Evolutionary conservation across 2,329 filamentous ascomycete genomes (phyloP), one percentile per base, ranked within the genome.

Genomic region (Verticillium nubilum): DNA sequence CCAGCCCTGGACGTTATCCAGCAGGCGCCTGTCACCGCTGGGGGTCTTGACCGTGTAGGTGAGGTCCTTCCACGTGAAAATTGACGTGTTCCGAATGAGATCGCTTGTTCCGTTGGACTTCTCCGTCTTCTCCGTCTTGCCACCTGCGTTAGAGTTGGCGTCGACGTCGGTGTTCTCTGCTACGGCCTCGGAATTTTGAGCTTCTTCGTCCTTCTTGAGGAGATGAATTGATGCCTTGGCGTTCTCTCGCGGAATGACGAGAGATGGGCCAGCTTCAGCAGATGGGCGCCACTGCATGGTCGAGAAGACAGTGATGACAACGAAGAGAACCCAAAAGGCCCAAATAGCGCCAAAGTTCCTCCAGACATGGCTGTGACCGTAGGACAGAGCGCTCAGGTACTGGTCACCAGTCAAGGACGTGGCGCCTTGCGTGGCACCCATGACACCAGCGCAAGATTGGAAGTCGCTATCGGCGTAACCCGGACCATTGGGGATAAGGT

Each of bases 1-100:
- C 86, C 89, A 96, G 2, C 91, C 92, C 64, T 92, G 86, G 1
- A 96, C 89, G 59, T 94, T 83, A 63, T 95, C 86, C 7, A 96
- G 78, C 60, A 96, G 85, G 13, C 83, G 78, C 9, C 88, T 85
- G 81, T 91, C 77, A 3, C 83, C 84, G 1, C 73, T 70, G 0
- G 81, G 78, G 0, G 83, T 86, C 64, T 85, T 81, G 61, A 92
- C 88, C 0, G 84, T 89, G 67, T 91, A 92, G 1, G 77, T 81
- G 0, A 92, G 80, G 60, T 90, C 82, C 68, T 88, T 88, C 87
- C 89, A 92, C 1, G 89, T 92, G 65, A 91, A 90, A 0, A 89
- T 78, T 0, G 85, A 87, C 0, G 82, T 87, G 69, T 90, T 89
- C 27, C 81, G 81, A 29, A 86, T 72, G 1, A 89, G 75, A 29